A percentile compares a stretch with the other conserved stretches of the same genome.
Evolutionary conservation across 2,329 filamentous ascomycete genomes (phyloP).

Genomic region (Clonostachys solani): DNA sequence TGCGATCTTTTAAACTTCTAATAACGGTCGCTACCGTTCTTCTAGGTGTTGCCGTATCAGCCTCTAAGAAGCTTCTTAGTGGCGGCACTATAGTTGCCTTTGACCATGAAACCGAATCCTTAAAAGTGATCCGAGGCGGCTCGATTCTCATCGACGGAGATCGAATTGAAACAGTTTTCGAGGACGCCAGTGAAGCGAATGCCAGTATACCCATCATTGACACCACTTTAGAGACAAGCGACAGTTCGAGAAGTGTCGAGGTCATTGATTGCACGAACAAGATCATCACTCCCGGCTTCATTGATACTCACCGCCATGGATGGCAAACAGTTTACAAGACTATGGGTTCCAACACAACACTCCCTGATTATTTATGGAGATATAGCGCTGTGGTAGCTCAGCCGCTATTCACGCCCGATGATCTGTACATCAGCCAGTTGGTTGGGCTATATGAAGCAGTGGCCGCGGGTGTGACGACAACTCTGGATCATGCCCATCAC

Average conservation of each 20-base stretch:
- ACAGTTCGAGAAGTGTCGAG: not conserved
- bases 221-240: too few relatives aligned
- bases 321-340: conserved; percentile 55
- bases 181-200: conserved; percentile 5
- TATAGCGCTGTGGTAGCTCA: conserved; percentile 25
- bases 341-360: conserved; percentile 42
- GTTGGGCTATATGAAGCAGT: conserved; percentile 43
- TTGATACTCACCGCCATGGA: conserved; percentile 51
- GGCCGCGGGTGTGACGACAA: conserved; percentile 46
- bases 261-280: conserved; percentile 40
- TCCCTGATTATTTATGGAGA: conserved; percentile 40
- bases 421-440: conserved; percentile 41
- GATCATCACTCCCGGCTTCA: conserved; percentile 50
- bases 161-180: conserved; percentile 22
- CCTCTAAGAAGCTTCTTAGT: conserved; percentile 11
- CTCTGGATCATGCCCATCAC: conserved; percentile 48
- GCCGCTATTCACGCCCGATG: conserved; percentile 28
- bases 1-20: too few relatives aligned
- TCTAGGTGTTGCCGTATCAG: too few relatives aligned
- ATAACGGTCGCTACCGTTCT: too few relatives aligned
- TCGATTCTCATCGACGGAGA: conserved; percentile 33
- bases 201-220: conserved; percentile 5
- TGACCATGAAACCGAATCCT: conserved; percentile 20
- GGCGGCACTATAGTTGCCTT: conserved; percentile 36
- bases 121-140: conserved; percentile 31